These are phyloP conservation scores for Naematelia encephala DNA, from an alignment of 768 basidiomycete genomes.

Conservation along the genomic window DNA sequence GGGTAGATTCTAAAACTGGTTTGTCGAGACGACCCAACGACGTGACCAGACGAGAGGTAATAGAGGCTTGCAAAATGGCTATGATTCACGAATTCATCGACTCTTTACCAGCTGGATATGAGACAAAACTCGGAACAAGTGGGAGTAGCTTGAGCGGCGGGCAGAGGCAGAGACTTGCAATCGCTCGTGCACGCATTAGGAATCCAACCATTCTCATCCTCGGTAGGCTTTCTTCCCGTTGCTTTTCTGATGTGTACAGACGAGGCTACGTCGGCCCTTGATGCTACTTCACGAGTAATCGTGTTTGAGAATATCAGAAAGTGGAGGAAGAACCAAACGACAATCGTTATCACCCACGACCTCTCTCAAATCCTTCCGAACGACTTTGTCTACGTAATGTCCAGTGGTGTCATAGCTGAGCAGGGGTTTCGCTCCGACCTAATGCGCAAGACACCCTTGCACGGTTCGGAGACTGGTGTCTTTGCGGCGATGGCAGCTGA, in stretches of 20 bases:
- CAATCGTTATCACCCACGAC: slow-evolving; percentile 93
- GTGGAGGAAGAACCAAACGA: slow-evolving; percentile 76
- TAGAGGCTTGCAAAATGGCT: slow-evolving; percentile 75
- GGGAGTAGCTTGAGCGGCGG: slow-evolving; percentile 84
- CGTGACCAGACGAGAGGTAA: slow-evolving; percentile 66
- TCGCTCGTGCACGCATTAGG: slow-evolving; percentile 78
- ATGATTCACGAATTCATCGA: slow-evolving; percentile 81
- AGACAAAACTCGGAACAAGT: slow-evolving; percentile 69
- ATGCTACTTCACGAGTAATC: slow-evolving; percentile 77
- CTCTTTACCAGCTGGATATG: slow-evolving; percentile 82
- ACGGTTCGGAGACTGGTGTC: slow-evolving; percentile 55
- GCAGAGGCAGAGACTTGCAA: slow-evolving; percentile 82
- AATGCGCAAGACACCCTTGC: slow-evolving; percentile 53
- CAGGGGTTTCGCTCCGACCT: slow-evolving; percentile 82
- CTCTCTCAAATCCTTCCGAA: slow-evolving; percentile 68
- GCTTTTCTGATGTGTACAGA: slow-evolving; percentile 41
- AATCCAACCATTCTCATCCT: slow-evolving; percentile 87
- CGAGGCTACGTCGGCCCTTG: slow-evolving; percentile 61
- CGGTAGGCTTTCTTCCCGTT: slow-evolving; percentile 57
- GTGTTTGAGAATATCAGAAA: slow-evolving; percentile 65
- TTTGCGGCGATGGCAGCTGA: slow-evolving; percentile 67
- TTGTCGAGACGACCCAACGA: slow-evolving; percentile 54
- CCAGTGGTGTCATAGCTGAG: slow-evolving; percentile 73
- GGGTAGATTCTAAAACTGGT: slow-evolving; percentile 31
- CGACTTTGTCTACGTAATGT: slow-evolving; percentile 93